Conservation (phyloP, 345 rosid species). For the Brassica incana region DNA sequence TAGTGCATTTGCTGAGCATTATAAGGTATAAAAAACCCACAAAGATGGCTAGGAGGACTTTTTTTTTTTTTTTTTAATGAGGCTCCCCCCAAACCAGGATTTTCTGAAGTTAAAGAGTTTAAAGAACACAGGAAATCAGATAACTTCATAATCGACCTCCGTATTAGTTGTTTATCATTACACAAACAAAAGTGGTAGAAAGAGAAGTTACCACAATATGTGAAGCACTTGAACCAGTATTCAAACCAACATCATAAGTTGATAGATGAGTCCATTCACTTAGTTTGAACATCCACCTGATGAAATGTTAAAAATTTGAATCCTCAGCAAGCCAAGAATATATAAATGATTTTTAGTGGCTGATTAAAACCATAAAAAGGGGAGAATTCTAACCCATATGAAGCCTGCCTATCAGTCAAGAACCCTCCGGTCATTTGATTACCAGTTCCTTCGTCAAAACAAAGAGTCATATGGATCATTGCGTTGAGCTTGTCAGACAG, state of each 20-base stretch:
- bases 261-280: conserved; percentile 95
- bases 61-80: neutral
- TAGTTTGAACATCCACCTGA: conserved; percentile 92
- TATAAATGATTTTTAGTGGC: neutral
- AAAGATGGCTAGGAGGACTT: conserved; percentile 1
- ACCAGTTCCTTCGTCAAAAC: conserved; percentile 98
- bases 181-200: conserved; percentile 19
- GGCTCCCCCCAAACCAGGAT: neutral
- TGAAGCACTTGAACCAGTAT: conserved; percentile 86
- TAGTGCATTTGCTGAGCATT: neutral
- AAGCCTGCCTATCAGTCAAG: conserved; percentile 93
- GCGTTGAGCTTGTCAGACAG: conserved; percentile 74
- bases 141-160: conserved; percentile 14
- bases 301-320: conserved; percentile 7
- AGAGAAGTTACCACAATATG: conserved; percentile 68
- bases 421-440: conserved; percentile 96
- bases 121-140: neutral
- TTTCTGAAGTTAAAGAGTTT: neutral
- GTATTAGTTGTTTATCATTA: neutral
- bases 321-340: conserved; percentile 20
- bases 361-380: neutral
- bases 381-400: conserved; percentile 70
- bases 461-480: conserved; percentile 85
- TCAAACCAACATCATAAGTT: conserved; percentile 82
- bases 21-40: neutral